These are phyloP conservation scores for Ophiostoma fasciatum DNA, from an alignment of 2,329 filamentous ascomycete genomes.

Conservation along the genomic window DNA sequence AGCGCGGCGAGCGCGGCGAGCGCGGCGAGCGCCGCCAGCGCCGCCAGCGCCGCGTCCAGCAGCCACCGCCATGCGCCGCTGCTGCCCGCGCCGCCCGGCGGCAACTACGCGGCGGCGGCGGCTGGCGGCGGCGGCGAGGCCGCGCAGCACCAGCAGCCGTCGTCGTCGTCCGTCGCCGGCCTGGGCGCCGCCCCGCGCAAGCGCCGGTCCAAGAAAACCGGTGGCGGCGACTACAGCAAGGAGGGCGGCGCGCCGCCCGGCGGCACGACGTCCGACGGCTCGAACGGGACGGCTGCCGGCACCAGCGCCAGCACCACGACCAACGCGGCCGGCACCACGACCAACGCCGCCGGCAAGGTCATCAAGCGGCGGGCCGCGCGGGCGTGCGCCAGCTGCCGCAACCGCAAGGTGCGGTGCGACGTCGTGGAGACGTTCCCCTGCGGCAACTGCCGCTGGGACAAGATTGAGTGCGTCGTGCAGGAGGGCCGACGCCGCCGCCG, in stretches of 20 bases:
- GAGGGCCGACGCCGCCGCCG: conserved; percentile 69
- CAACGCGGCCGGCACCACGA: conserved; percentile 13
- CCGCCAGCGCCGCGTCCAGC: neutral
- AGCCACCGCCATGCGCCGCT: neutral
- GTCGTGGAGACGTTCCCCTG: conserved; percentile 80
- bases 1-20: neutral
- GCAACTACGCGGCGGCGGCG: too few relatives aligned
- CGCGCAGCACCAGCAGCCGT: too few relatives aligned
- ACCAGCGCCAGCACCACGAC: too few relatives aligned
- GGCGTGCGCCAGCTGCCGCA: conserved; percentile 77
- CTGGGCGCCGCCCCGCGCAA: conserved; percentile 5
- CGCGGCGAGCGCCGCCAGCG: neutral
- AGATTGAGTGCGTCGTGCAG: conserved; percentile 61
- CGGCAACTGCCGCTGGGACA: conserved; percentile 72
- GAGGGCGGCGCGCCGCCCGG: too few relatives aligned
- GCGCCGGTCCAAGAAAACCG: conserved; percentile 9
- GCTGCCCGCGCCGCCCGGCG: conserved; percentile 1
- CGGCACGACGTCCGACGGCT: conserved; percentile 6
- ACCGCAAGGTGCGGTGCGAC: conserved; percentile 85
- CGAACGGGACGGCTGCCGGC: too few relatives aligned
- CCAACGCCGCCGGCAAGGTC: conserved; percentile 28
- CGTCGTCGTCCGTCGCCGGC: too few relatives aligned
- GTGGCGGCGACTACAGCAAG: conserved; percentile 7
- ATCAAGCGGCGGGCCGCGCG: conserved; percentile 78
- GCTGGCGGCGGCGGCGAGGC: too few relatives aligned